Conservation (phyloP, 169 alveolate genomes). For the Plasmodium sp. region DNA sequence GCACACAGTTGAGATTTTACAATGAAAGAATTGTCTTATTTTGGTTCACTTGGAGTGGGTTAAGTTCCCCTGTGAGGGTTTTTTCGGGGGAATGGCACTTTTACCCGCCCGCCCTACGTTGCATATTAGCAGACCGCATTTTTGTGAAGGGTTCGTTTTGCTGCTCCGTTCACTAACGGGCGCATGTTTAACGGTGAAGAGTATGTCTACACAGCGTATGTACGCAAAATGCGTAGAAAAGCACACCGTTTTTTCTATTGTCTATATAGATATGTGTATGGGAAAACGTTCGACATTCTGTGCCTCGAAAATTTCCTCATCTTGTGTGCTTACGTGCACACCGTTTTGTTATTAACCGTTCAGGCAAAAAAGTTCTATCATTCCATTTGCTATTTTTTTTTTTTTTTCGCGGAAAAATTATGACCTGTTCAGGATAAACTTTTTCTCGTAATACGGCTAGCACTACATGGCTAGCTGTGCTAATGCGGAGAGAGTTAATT, state of each 20-base stretch:
- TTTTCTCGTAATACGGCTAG: not conserved
- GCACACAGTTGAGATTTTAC: not conserved
- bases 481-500: not conserved
- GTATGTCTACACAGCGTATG: not conserved
- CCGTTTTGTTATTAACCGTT: not conserved
- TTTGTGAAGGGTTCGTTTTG: not conserved
- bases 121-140: not conserved
- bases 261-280: not conserved
- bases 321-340: not conserved
- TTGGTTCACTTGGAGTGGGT: not conserved
- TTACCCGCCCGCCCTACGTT: not conserved
- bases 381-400: not conserved
- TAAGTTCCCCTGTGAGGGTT: not conserved
- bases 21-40: not conserved
- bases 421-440: not conserved
- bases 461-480: not conserved
- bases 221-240: not conserved
- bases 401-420: not conserved
- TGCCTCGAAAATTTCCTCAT: not conserved
- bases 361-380: not conserved
- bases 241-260: not conserved
- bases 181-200: not conserved
- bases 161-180: not conserved
- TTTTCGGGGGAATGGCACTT: not conserved
- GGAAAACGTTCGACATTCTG: not conserved